Percentiles rank a stretch among this genome's conserved stretches.
Evolutionary conservation across 1,284 basidiomycete species (phyloP).

Genomic region (Hymenochaete sp.): DNA sequence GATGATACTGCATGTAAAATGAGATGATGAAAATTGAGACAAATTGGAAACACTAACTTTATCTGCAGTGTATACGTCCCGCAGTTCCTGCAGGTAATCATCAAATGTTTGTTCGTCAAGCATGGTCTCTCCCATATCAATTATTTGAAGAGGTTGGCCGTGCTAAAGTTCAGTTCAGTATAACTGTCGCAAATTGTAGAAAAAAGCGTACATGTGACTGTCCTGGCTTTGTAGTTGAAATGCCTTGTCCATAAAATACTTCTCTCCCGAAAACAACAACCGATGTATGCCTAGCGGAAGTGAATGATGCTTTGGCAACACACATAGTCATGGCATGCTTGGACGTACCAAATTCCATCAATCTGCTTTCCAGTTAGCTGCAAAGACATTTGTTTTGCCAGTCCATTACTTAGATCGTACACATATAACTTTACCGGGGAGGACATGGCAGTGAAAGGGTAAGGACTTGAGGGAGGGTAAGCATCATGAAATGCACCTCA

Average conservation of each 20-base stretch:
- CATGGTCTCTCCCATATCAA: constrained; percentile 76
- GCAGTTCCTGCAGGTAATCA: constrained; percentile 72
- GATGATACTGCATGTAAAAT: constrained; percentile 61
- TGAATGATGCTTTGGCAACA: constrained; percentile 1
- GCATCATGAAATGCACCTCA: background rate
- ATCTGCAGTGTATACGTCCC: constrained; percentile 75
- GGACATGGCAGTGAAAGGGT: constrained; percentile 6
- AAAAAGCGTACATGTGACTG: constrained; percentile 73
- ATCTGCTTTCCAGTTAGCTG: constrained; percentile 81
- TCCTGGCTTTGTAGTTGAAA: constrained; percentile 57
- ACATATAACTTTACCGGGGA: constrained; percentile 70
- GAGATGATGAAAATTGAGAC: background rate
- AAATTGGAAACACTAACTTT: constrained; percentile 46
- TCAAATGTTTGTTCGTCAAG: constrained; percentile 79
- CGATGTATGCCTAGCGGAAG: constrained; percentile 67
- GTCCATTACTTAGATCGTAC: constrained; percentile 83
- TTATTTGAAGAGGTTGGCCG: constrained; percentile 64
- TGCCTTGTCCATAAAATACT: constrained; percentile 85
- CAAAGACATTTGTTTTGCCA: constrained; percentile 67
- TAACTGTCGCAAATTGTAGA: too few relatives aligned
- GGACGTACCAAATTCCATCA: constrained; percentile 75
- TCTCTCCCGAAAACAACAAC: constrained; percentile 82
- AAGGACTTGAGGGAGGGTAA: background rate
- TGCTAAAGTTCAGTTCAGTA: constrained; percentile 39
- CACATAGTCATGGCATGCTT: background rate